Conservation (phyloP, 805 yeast genomes). For the Teunomyces stri region DNA sequence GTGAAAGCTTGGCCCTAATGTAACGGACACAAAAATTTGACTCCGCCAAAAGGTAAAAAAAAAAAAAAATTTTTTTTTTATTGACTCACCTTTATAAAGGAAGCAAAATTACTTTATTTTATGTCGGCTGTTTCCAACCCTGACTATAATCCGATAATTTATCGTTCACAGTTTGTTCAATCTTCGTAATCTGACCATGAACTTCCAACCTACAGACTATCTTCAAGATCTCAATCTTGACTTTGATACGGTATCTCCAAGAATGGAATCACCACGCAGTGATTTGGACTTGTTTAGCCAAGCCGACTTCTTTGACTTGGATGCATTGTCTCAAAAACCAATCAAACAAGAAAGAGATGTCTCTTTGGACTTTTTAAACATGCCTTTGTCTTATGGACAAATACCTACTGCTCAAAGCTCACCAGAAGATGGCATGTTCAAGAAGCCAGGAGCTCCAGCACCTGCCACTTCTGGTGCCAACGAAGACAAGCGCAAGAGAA, state of each 20-base stretch:
- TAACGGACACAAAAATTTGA: neutral
- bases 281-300: slow-evolving; percentile 42
- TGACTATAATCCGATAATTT: neutral
- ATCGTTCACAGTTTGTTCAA: neutral
- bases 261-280: slow-evolving; percentile 13
- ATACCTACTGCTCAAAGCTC: neutral
- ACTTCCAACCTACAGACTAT: slow-evolving; percentile 42
- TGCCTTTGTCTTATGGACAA: slow-evolving; percentile 1
- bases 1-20: neutral
- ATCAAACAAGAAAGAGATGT: slow-evolving; percentile 8
- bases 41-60: neutral
- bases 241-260: slow-evolving; percentile 27
- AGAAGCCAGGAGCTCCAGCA: neutral
- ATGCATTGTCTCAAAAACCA: slow-evolving; percentile 24
- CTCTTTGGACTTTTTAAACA: slow-evolving; percentile 8
- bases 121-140: neutral
- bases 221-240: slow-evolving; percentile 40
- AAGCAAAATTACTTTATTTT: neutral
- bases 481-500: slow-evolving; percentile 76
- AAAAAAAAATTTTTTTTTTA: neutral
- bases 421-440: neutral
- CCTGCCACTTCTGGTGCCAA: slow-evolving; percentile 18
- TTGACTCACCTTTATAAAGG: slow-evolving; percentile 2
- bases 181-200: slow-evolving; percentile 22
- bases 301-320: slow-evolving; percentile 40